phyloP scores from a whole-genome alignment of 805 yeast species.

The Lachancea sp. region DNA sequence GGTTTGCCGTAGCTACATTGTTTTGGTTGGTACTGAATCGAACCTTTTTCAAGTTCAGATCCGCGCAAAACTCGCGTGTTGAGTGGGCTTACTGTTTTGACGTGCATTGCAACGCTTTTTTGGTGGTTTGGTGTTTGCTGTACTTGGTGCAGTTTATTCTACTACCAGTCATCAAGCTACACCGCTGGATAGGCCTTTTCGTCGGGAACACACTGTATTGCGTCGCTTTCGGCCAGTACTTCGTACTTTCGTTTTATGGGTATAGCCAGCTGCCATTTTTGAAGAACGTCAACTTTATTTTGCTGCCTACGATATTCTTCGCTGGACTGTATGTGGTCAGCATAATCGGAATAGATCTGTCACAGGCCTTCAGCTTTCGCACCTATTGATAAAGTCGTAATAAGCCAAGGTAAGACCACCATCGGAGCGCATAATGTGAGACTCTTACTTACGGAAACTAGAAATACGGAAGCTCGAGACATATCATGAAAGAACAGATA shows the following conservation, averaged over 20 bases:
- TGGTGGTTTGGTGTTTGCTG: slow-evolving; percentile 69
- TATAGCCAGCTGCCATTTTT: slow-evolving; percentile 67
- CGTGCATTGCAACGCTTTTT: slow-evolving; percentile 85
- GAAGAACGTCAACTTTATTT: slow-evolving; percentile 54
- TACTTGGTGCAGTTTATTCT: slow-evolving; percentile 70
- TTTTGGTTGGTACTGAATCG: slow-evolving; percentile 69
- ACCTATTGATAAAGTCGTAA: slow-evolving; percentile 10
- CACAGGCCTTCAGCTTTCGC: slow-evolving; percentile 39
- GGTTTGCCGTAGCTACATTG: slow-evolving; percentile 60
- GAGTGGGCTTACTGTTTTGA: slow-evolving; percentile 97
- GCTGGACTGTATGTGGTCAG: slow-evolving; percentile 54
- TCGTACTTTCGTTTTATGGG: slow-evolving; percentile 81
- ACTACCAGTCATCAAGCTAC: slow-evolving; percentile 61
- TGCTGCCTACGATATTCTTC: slow-evolving; percentile 59
- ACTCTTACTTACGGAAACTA: too few species aligned
- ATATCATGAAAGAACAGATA: too few species aligned
- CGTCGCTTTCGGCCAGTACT: slow-evolving; percentile 67
- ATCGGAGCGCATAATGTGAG: too few species aligned
- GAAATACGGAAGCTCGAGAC: too few species aligned
- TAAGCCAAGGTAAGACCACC: too few species aligned
- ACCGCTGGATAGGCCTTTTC: slow-evolving; percentile 59
- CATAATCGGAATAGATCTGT: slow-evolving; percentile 64
- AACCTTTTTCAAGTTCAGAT: slow-evolving; percentile 44
- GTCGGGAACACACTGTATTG: slow-evolving; percentile 77
- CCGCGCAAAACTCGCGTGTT: slow-evolving; percentile 21